Conservation (phyloP, 176 grass and related monocot species). For the Aegilops bicornis region DNA sequence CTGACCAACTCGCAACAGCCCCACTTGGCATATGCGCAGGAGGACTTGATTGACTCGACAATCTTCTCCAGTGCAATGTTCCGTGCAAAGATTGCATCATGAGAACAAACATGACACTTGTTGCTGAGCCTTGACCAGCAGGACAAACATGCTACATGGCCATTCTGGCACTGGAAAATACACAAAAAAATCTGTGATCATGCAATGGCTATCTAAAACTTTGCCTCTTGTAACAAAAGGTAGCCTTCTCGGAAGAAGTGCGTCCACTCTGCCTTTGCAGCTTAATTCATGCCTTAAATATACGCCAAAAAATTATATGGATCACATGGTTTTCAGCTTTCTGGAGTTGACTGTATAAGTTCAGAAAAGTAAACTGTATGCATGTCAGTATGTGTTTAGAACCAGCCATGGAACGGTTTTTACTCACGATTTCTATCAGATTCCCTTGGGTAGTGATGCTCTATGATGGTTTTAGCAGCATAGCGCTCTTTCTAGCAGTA, state of each 20-base stretch:
- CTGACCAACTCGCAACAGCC: slow-evolving; percentile 49
- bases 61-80: slow-evolving; percentile 80
- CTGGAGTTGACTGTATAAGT: not conserved
- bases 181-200: slow-evolving; percentile 17
- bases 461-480: not conserved
- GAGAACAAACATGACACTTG: slow-evolving; percentile 69
- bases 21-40: slow-evolving; percentile 50
- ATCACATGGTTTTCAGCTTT: not conserved
- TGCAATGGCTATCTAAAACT: not conserved
- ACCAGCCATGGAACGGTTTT: too few species aligned
- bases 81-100: slow-evolving; percentile 24
- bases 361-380: not conserved
- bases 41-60: slow-evolving; percentile 61
- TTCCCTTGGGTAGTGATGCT: not conserved
- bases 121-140: slow-evolving; percentile 70
- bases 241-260: not conserved
- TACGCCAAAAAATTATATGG: not conserved
- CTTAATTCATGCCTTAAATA: not conserved
- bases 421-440: too few species aligned
- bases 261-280: not conserved
- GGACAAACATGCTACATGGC: slow-evolving; percentile 75
- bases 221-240: not conserved
- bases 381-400: not conserved
- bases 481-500: not conserved
- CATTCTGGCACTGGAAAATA: slow-evolving; percentile 69